Evolutionary conservation across 371 early-diverging fungal species (phyloP), one percentile per base, ranked within the genome.

Genomic region (Rhizomucor miehei): DNA sequence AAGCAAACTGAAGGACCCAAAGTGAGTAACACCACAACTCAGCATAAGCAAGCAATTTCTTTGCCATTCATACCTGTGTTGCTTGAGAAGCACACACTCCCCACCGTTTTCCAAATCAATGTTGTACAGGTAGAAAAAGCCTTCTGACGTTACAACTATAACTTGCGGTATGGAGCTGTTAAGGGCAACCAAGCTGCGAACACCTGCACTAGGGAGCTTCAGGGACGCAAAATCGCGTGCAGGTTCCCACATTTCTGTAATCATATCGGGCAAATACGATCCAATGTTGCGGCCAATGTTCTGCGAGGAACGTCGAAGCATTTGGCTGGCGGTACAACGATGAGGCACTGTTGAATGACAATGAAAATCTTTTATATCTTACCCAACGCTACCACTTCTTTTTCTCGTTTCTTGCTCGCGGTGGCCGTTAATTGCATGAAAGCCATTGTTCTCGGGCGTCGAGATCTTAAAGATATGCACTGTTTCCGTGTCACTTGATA

Each of bases 241-340:
- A 8, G 97, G 97, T 61, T 97, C 97, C 90, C 90, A 95, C 63
- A 95, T 92, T 55, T 94, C 94, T 2, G 93, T 89, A 3, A 97
- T 66, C 53, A 80, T 75, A 44, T 90, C 91, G 12, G 98, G 98
- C 39, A 97, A 76, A 54, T 89, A 88, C 37, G 87, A 86, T 24
- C 91, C 88, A 36, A 91, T 52, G 55, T 81, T 85, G 21, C 75
- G 68, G 6, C 81, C 76, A 20, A 84, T 36, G 47, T 84, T 73
- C 62, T 82, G 66, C 6, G 87, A 86, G n/a, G 81, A 76, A 19
- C 84, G 71, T 25, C 83, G 72, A 45, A 82, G 57, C 49, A 77
- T 72, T 61, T 78, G 76, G 11, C 79, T 79, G 29, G 29, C 29
- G 8, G 3, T 29, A 29, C 8, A 8, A 23, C 20, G 23, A 19